phyloP scores from a whole-genome alignment of 768 basidiomycete genomes.

The Russula emetica region DNA sequence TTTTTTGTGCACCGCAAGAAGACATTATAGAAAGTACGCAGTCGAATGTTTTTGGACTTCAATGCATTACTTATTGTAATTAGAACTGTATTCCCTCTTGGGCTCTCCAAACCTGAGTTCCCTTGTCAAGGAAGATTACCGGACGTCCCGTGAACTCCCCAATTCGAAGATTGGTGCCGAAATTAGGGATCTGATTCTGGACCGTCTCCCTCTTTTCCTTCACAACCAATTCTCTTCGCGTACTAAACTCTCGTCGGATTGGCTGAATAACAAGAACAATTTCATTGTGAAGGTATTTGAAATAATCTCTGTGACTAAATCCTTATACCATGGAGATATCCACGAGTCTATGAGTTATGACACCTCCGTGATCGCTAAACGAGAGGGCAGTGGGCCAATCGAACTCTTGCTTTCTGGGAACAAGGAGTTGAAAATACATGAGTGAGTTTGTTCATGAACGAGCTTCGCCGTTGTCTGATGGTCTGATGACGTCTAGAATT shows the following conservation, averaged over 20 bases:
- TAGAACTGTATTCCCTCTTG: constrained; percentile 70
- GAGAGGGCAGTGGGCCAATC: constrained; percentile 52
- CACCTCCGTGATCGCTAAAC: constrained; percentile 66
- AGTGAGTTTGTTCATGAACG: constrained; percentile 50
- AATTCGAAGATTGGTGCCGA: constrained; percentile 47
- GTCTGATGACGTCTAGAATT: constrained; percentile 48
- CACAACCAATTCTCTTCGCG: constrained; percentile 77
- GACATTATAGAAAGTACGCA: constrained; percentile 76
- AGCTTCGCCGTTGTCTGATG: not conserved
- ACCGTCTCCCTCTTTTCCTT: constrained; percentile 85
- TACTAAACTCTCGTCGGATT: constrained; percentile 55
- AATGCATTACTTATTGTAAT: not conserved
- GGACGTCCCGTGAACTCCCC: constrained; percentile 49
- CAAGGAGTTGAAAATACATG: constrained; percentile 81
- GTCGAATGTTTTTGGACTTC: not conserved
- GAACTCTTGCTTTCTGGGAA: constrained; percentile 74
- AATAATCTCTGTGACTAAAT: constrained; percentile 59
- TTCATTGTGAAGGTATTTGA: constrained; percentile 67
- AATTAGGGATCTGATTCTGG: constrained; percentile 61
- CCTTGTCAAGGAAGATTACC: constrained; percentile 74
- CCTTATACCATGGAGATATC: constrained; percentile 50
- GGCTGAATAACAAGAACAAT: constrained; percentile 60
- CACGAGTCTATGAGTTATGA: constrained; percentile 56
- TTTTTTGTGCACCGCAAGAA: constrained; percentile 83
- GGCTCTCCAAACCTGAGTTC: constrained; percentile 71